Evolutionary conservation across 345 rosid genomes (phyloP), one percentile per base, ranked within the genome.

Genomic region (Pugionium dolabratum): DNA sequence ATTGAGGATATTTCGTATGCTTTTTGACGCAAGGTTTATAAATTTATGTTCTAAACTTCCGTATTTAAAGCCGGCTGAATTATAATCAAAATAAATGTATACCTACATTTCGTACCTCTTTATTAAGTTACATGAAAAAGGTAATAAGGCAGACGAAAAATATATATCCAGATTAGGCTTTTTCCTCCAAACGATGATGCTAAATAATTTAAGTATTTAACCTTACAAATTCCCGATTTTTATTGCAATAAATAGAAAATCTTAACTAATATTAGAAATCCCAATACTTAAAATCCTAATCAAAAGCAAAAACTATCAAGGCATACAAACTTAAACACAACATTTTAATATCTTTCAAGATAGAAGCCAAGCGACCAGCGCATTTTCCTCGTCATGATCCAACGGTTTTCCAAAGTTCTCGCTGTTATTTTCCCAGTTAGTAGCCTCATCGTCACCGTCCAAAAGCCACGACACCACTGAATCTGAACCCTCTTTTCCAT

Each of bases 351-450:
- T 43, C 31, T 18, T 47, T 80, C 76, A 83, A 35, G 83, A 81
- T 28, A 83, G 61, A 67, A 83, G 87, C 87, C 85, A 80, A 41
- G 80, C 72, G 49, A 77, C 76, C 46, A 80, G 51, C 2, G 74
- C 80, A 51, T 75, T 73, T 54, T 72, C 67, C 43, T 75, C 61
- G 28, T 76, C 73, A 27, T 41, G 53, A 34, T 64, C 69, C 56
- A 48, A 55, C 29, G 71, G 70, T 31, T 70, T 73, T 42, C 57
- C 53, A 7, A 45, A 28, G 6, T 39, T 36, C 4, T n/a, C 49
- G 8, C 59, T 57, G 10, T 7, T 59, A 34, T 18, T 52, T 46
- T 73, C 47, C 62, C 72, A 64, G 28, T 47, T 32, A 30, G 41
- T 74, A 29, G 46, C 27, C 3, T 62, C 78, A 10, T 70, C 77